Conservation (phyloP, 805 yeast genomes). For the Starmera quercuum region DNA sequence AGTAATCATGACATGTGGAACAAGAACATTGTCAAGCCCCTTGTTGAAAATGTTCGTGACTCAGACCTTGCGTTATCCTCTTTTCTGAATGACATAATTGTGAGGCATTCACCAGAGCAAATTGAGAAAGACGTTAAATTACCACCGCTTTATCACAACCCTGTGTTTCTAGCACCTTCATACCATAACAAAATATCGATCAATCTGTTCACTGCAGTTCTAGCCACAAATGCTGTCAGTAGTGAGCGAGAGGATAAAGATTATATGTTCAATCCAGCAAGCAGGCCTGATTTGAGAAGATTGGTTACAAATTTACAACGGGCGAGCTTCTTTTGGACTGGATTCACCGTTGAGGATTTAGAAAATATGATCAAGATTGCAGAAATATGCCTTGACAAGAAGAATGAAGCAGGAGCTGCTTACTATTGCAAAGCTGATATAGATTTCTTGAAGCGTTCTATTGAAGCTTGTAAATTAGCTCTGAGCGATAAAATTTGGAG, state of each 20-base stretch:
- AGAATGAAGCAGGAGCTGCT: slow-evolving; percentile 17
- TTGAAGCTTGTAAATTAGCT: slow-evolving; percentile 40
- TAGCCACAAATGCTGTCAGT: slow-evolving; percentile 68
- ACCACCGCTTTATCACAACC: slow-evolving; percentile 52
- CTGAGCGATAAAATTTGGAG: slow-evolving; percentile 49
- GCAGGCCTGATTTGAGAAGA: slow-evolving; percentile 44
- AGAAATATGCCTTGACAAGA: slow-evolving; percentile 33
- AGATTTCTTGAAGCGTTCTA: slow-evolving; percentile 33
- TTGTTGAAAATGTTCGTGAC: slow-evolving; percentile 31
- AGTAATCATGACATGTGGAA: slow-evolving; percentile 41
- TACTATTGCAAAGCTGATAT: slow-evolving; percentile 32
- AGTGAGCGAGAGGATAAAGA: slow-evolving; percentile 62
- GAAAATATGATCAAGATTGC: slow-evolving; percentile 44
- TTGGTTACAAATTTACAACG: slow-evolving; percentile 55
- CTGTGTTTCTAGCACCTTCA: slow-evolving; percentile 54
- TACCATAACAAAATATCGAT: slow-evolving; percentile 53
- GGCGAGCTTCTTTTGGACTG: slow-evolving; percentile 72
- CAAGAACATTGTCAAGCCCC: slow-evolving; percentile 38
- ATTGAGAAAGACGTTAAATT: slow-evolving; percentile 47
- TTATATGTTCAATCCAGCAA: slow-evolving; percentile 62
- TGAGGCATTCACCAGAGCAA: slow-evolving; percentile 48
- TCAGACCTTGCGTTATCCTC: slow-evolving; percentile 32
- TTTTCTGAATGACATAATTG: slow-evolving; percentile 40
- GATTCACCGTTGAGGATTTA: slow-evolving; percentile 53
- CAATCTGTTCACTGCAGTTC: slow-evolving; percentile 56